phyloP scores from a whole-genome alignment of 768 basidiomycete species.

The Lactifluus echinatus region DNA sequence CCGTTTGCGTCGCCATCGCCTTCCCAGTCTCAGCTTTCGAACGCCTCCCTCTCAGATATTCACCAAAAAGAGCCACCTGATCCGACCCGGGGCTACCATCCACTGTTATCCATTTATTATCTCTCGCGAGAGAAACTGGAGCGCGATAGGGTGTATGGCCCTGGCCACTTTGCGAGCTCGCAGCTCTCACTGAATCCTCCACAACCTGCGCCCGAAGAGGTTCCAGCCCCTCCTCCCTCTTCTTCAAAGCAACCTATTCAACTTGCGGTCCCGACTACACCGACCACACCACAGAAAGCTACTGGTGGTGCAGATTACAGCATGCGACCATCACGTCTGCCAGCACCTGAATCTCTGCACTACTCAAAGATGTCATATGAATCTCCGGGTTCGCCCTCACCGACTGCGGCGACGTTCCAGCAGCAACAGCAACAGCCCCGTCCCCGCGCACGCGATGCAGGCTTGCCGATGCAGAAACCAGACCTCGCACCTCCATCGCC shows the following conservation, averaged over 20 bases:
- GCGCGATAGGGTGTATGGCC: slow-evolving; percentile 87
- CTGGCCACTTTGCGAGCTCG: slow-evolving; percentile 88
- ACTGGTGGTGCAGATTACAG: slow-evolving; percentile 62
- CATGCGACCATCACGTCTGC: slow-evolving; percentile 75
- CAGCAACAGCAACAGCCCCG: slow-evolving; percentile 45
- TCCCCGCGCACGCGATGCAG: slow-evolving; percentile 60
- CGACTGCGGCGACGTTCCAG: slow-evolving; percentile 50
- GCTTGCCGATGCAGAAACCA: slow-evolving; percentile 35
- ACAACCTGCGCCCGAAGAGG: slow-evolving; percentile 13
- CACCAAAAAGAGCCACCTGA: slow-evolving; percentile 48
- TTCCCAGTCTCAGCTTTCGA: slow-evolving; percentile 48
- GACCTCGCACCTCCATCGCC: slow-evolving; percentile 23
- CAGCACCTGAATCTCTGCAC: slow-evolving; percentile 73
- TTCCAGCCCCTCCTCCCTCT: slow-evolving; percentile 17
- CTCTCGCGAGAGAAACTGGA: slow-evolving; percentile 94
- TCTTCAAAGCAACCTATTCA: slow-evolving; percentile 21
- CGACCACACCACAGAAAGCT: slow-evolving; percentile 29
- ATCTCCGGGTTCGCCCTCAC: slow-evolving; percentile 41
- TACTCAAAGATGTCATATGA: slow-evolving; percentile 81
- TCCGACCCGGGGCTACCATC: slow-evolving; percentile 90
- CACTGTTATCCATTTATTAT: slow-evolving; percentile 93
- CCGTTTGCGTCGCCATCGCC: slow-evolving; percentile 53
- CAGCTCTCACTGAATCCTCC: slow-evolving; percentile 45
- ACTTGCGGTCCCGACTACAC: slow-evolving; percentile 16
- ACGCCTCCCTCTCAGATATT: slow-evolving; percentile 36